These are phyloP conservation scores for Trichaptum fuscoviolaceum DNA, from an alignment of 768 basidiomycete species.

Conservation along the genomic window DNA sequence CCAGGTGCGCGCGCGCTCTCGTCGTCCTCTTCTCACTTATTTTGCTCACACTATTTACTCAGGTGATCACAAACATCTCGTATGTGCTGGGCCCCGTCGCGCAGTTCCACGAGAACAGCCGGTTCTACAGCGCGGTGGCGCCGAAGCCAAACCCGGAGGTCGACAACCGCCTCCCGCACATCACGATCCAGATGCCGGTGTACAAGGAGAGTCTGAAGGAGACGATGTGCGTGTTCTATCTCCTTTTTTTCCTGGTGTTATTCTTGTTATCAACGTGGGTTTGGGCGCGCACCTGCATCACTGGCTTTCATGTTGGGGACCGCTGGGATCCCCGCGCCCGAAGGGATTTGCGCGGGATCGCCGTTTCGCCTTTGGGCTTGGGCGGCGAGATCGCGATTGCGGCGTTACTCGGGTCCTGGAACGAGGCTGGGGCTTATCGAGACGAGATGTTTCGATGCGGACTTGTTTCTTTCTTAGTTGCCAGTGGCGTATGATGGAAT, in stretches of 20 bases:
- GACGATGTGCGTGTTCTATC: constrained; percentile 58
- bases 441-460: no score
- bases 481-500: not conserved
- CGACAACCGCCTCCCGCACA: constrained; percentile 62
- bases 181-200: constrained; percentile 80
- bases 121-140: constrained; percentile 69
- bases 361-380: not conserved
- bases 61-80: constrained; percentile 52
- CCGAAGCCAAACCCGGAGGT: constrained; percentile 59
- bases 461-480: not conserved
- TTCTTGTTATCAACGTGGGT: not conserved
- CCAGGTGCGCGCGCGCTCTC: constrained; percentile 27
- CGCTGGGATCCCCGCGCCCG: no score
- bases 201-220: constrained; percentile 83
- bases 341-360: not conserved
- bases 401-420: no score
- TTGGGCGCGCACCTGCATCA: no score
- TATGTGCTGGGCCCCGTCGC: constrained; percentile 81
- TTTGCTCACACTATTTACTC: not conserved
- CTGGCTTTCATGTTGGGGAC: no score
- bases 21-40: not conserved
- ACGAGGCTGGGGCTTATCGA: no score
- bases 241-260: not conserved
- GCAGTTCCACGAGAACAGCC: constrained; percentile 80
- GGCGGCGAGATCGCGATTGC: no score